A percentile compares a stretch with the other conserved stretches of the same genome.
Evolutionary conservation across 2,329 filamentous ascomycete species (phyloP).

Genomic region (Grosmannia serpens): DNA sequence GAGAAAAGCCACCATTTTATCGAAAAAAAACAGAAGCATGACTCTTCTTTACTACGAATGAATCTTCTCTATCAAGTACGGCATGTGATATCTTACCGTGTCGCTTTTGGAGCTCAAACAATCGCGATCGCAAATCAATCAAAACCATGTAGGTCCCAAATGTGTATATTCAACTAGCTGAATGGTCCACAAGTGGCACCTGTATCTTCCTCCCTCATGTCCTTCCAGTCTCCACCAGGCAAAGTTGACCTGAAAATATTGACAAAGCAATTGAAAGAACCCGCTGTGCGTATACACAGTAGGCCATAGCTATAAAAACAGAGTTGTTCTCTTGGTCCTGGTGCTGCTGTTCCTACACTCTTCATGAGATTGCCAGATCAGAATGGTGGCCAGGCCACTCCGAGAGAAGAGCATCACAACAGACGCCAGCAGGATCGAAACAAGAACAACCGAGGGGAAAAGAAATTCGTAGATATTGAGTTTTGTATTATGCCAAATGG

Average conservation of each 20-base stretch:
- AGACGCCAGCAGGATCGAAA: background rate
- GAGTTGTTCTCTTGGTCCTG: constrained; percentile 13
- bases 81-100: no score
- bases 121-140: background rate
- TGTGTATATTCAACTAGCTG: background rate
- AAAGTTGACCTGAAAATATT: background rate
- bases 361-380: background rate
- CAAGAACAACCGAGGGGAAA: background rate
- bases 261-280: background rate
- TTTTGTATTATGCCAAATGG: background rate
- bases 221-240: background rate
- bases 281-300: background rate
- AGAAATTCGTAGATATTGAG: background rate
- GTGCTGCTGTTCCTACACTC: background rate
- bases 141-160: background rate
- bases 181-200: background rate
- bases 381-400: background rate
- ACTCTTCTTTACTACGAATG: no score
- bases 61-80: no score
- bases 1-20: no score
- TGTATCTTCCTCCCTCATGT: background rate
- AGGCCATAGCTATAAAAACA: background rate
- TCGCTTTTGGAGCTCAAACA: background rate
- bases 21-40: no score
- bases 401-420: background rate